Base-by-base conservation (phyloP, 331 rosid species). In the Malus hybrid region DNA sequence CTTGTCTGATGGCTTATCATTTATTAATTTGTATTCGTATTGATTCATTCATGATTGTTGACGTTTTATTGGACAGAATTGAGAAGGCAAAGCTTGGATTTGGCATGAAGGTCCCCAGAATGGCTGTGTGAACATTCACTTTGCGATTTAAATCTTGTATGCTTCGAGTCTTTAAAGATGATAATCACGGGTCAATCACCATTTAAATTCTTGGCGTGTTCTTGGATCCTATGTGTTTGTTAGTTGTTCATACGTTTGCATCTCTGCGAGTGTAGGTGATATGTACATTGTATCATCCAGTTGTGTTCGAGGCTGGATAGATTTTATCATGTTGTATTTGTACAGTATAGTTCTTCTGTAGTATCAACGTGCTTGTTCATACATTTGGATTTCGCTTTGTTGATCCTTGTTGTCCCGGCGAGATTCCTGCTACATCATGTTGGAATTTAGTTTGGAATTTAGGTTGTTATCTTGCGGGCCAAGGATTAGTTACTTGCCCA, bases 81-180 rank as follows among this genome's bases (percentile, higher is more conserved):
- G 78, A 76, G 84, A 83, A 77, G 81, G 61, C 70, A 60, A 81
- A 81, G 62, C 83, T 1, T 15, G 90, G 90, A 65, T 84, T 86
- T 29, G 90, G 90, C 81, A 86, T 86, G 90, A 86, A 81, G 77
- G 81, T 83, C n/a, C 90, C 86, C 2, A 70, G 42, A 78, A 15
- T 36, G 63, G 56, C 67, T 10, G 33, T 39, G 70, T 83, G 79
- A 66, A 83, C 6, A 52, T 72, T 71, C 67, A 66, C 65, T 15
- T 39, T 12, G 75, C 67, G 33, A 24, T 56, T 50, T 22, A 32
- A 11, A 58, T 22, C 5, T 28, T 5, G 39, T 19, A 26, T 70
- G 77, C 61, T 52, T 63, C 71, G 14, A 53, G 53, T 39, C 53
- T 68, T 58, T 65, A 15, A 69, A 15, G 52, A 74, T 62, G 70